Percentiles rank a stretch among this genome's conserved stretches.
Evolutionary conservation across 108 stramenopile species (phyloP).

Genomic region (Cyclostephanos invisitatus): DNA sequence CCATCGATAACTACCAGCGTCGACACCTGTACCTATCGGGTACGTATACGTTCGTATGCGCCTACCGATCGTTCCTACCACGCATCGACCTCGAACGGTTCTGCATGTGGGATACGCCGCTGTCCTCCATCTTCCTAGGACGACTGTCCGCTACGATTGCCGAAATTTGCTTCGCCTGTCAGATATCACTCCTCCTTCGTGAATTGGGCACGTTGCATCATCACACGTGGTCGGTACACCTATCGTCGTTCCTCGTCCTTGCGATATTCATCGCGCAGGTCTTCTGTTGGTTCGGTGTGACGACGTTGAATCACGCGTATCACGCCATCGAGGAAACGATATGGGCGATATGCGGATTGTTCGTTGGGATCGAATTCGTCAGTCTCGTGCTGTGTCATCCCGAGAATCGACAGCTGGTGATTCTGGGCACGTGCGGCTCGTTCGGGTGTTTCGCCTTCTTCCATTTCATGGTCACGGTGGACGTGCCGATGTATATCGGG

Average conservation of each 20-base stretch:
- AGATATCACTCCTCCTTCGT: neutral
- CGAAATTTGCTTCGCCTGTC: conserved; percentile 25
- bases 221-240: conserved; percentile 18
- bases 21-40: conserved; percentile 42
- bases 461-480: conserved; percentile 39
- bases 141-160: conserved; percentile 39
- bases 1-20: conserved; percentile 27
- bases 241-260: conserved; percentile 23
- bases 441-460: conserved; percentile 19
- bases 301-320: conserved; percentile 39
- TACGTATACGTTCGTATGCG: conserved; percentile 43
- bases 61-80: conserved; percentile 45
- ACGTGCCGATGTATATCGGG: conserved; percentile 50
- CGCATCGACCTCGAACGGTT: conserved; percentile 47
- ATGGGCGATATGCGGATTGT: conserved; percentile 29
- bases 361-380: conserved; percentile 21
- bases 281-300: conserved; percentile 49
- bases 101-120: conserved; percentile 41
- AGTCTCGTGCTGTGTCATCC: conserved; percentile 17
- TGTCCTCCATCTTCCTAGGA: conserved; percentile 46
- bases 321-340: conserved; percentile 52
- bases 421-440: conserved; percentile 19
- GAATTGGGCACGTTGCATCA: conserved; percentile 23
- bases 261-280: conserved; percentile 30
- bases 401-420: neutral